Conservation (phyloP, 768 basidiomycete species). For the Amanita inopinata region DNA sequence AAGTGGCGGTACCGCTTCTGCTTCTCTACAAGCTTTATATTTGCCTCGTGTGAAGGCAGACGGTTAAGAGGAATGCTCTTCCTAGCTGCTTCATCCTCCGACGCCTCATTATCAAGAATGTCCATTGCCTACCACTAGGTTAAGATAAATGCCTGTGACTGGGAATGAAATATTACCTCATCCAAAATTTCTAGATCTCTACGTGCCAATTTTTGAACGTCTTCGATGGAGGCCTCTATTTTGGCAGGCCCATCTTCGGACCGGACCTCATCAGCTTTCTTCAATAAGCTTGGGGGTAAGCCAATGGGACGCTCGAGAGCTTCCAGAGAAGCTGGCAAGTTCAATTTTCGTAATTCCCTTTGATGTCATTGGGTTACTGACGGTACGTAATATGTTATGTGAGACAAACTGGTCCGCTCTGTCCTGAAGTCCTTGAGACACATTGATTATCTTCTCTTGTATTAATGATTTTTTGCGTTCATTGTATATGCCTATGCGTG, state of each 20-base stretch:
- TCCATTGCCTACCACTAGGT: slow-evolving; percentile 59
- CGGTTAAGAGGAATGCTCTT: slow-evolving; percentile 39
- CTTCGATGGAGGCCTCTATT: slow-evolving; percentile 63
- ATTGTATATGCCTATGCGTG: slow-evolving; percentile 68
- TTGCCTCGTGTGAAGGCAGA: slow-evolving; percentile 70
- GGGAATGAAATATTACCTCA: slow-evolving; percentile 45
- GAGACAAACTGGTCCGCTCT: slow-evolving; percentile 46
- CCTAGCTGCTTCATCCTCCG: slow-evolving; percentile 68
- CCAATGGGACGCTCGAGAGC: slow-evolving; percentile 82
- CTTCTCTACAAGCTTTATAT: slow-evolving; percentile 60
- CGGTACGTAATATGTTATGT: background rate
- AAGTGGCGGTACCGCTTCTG: slow-evolving; percentile 65
- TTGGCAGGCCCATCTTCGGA: slow-evolving; percentile 64
- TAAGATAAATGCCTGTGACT: background rate
- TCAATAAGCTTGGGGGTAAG: slow-evolving; percentile 78
- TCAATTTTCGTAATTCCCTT: slow-evolving; percentile 60
- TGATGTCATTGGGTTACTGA: background rate
- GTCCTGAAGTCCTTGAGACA: slow-evolving; percentile 54
- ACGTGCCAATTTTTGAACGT: slow-evolving; percentile 56
- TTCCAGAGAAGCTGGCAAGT: slow-evolving; percentile 80
- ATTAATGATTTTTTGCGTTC: slow-evolving; percentile 69
- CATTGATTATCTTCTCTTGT: slow-evolving; percentile 52
- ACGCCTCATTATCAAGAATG: slow-evolving; percentile 83
- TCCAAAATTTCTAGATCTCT: slow-evolving; percentile 56
- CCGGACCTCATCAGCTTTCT: slow-evolving; percentile 79